Evolutionary conservation across 2,329 filamentous ascomycete species (phyloP).

Genomic region (Scytalidium sp.): DNA sequence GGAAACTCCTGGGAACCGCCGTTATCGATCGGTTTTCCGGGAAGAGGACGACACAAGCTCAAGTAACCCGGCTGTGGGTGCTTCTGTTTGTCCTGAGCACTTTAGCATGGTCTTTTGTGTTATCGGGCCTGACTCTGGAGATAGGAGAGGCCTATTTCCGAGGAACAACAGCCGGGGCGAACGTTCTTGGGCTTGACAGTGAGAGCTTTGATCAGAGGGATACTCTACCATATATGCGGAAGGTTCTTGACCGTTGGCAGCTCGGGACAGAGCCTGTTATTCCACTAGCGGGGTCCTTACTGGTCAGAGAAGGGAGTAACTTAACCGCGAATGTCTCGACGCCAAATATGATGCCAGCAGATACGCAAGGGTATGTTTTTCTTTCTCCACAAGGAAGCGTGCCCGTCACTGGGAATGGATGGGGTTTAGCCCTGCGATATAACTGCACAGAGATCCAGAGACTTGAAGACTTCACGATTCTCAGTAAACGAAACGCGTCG

Average conservation of each 20-base stretch:
- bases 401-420: conserved; percentile 1
- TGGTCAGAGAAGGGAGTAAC: not conserved
- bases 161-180: not conserved
- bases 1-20: not conserved
- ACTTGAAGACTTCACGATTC: conserved; percentile 1
- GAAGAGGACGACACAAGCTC: not conserved
- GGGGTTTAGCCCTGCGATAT: conserved; percentile 2
- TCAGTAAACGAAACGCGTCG: not conserved
- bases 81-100: not conserved
- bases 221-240: not conserved
- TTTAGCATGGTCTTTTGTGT: not conserved
- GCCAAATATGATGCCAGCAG: too few species aligned
- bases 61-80: not conserved
- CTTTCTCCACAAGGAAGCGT: conserved; percentile 1
- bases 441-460: not conserved
- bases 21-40: not conserved
- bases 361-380: not conserved
- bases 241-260: not conserved
- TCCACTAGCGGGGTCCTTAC: conserved; percentile 1
- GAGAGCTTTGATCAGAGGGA: not conserved
- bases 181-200: not conserved
- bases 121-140: not conserved
- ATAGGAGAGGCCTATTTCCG: not conserved
- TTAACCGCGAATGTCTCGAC: too few species aligned
- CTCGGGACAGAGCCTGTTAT: not conserved